Base-by-base conservation (phyloP, 352 stramenopile species). In the Pythium pyrilobum region DNA sequence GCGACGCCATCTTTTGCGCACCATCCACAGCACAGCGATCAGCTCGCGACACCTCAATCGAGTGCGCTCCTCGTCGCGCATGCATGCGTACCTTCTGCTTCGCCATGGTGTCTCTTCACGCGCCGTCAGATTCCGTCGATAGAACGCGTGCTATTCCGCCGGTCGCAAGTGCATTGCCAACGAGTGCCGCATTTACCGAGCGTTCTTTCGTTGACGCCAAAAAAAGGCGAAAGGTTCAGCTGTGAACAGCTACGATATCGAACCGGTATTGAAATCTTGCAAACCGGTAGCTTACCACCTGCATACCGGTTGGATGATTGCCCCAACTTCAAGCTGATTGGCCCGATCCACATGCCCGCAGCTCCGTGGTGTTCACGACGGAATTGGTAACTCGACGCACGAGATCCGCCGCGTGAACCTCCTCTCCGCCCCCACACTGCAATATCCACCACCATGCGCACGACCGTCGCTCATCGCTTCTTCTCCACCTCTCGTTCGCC, bases 241-340 rank as follows among this genome's bases (percentile, higher is more conserved):
- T 44, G n/a, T 45, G 54, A 61, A 50, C 27, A 54, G 53, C 18
- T n/a, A n/a, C n/a, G n/a, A n/a, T n/a, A n/a, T n/a, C n/a, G n/a
- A n/a, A n/a, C n/a, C n/a, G n/a, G n/a, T 27, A 29, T 31, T 47
- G 21, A 43, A 12, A 27, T 8, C 20, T 47, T 31, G 9, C 18
- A 29, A 49, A 49, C 42, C 42, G 27, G 42, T 49, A n/a, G n/a
- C n/a, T n/a, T n/a, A n/a, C n/a, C n/a, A n/a, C n/a, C n/a, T n/a
- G n/a, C n/a, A n/a, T n/a, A n/a, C n/a, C 18, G 9, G 31, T 13
- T 36, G 8, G 31, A 36, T 36, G 8, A 8, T 8, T 9, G 16
- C 10, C n/a, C 51, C 24, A 56, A 56, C 54, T 62, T 56, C n/a
- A 59, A 53, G 41, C 49, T 65, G 50, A 65, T 65, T 65, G 57